Evolutionary conservation across 345 rosid genomes (phyloP).

Genomic region (Zanthoxylum bungeanum): DNA sequence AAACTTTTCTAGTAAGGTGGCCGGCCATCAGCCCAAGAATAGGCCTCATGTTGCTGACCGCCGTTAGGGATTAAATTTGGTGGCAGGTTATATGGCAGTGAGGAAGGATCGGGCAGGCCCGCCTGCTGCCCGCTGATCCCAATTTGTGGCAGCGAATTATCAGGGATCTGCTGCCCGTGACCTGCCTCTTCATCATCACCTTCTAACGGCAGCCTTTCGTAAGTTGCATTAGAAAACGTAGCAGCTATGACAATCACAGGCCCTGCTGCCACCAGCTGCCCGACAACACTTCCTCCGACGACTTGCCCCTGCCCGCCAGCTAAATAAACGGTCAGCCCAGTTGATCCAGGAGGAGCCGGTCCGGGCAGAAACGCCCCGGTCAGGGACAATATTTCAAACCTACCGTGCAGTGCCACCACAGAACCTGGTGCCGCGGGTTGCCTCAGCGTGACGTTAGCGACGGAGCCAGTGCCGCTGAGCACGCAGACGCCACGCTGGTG

Average conservation of each 20-base stretch:
- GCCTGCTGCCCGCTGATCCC: too few species aligned
- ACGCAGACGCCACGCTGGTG: conserved; percentile 86
- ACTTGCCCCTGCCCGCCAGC: conserved; percentile 83
- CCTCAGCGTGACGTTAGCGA: conserved; percentile 77
- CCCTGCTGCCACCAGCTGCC: conserved; percentile 66
- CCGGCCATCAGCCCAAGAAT: too few species aligned
- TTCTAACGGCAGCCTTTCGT: conserved; percentile 73
- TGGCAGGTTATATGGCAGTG: too few species aligned
- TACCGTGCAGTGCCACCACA: conserved; percentile 66
- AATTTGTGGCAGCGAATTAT: too few species aligned
- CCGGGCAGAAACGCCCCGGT: conserved; percentile 84
- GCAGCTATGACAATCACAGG: conserved; percentile 86
- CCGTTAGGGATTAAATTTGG: too few species aligned
- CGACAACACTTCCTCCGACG: conserved; percentile 77
- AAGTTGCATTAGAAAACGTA: conserved; percentile 80
- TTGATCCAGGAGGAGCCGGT: conserved; percentile 84
- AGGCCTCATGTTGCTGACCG: too few species aligned
- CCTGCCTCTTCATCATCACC: conserved; percentile 59
- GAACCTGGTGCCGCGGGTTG: conserved; percentile 80
- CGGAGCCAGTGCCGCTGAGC: conserved; percentile 73
- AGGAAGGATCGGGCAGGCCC: too few species aligned
- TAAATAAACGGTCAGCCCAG: conserved; percentile 73
- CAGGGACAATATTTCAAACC: conserved; percentile 74
- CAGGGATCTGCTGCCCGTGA: conserved; percentile 28
- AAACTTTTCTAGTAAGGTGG: too few species aligned